phyloP scores from a whole-genome alignment of 2,329 filamentous ascomycete species.

The Bipolaris victoriae region DNA sequence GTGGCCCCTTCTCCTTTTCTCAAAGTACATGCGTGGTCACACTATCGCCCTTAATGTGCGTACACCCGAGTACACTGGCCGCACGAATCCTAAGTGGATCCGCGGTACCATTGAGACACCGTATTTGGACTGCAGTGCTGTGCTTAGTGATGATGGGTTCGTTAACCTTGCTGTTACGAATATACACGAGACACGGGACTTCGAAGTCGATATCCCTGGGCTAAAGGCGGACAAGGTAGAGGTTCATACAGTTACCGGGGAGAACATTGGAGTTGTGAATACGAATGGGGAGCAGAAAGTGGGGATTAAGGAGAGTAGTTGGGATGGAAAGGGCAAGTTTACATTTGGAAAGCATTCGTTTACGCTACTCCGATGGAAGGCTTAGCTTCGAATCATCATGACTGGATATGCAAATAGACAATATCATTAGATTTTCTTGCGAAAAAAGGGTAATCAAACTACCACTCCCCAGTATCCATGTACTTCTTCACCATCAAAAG shows the following conservation, averaged over 20 bases:
- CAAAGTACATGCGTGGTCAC: conserved; percentile 74
- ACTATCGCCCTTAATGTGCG: conserved; percentile 71
- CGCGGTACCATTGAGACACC: conserved; percentile 70
- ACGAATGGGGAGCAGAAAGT: conserved; percentile 68
- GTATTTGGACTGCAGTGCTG: conserved; percentile 72
- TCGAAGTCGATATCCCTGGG: conserved; percentile 66
- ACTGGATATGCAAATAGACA: too few relatives aligned
- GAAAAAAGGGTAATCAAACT: not conserved
- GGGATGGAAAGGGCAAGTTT: conserved; percentile 68
- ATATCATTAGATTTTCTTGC: too few relatives aligned
- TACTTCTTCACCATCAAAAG: conserved; percentile 21
- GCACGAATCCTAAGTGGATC: conserved; percentile 70
- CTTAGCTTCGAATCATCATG: not conserved
- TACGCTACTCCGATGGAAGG: conserved; percentile 67
- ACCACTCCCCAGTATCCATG: conserved; percentile 14
- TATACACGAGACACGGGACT: conserved; percentile 64
- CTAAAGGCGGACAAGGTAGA: conserved; percentile 56
- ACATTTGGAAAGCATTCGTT: conserved; percentile 73
- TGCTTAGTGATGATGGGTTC: conserved; percentile 64
- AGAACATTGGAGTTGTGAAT: conserved; percentile 65
- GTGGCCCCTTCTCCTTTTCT: conserved; percentile 75
- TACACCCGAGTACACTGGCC: conserved; percentile 68
- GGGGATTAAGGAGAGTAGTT: conserved; percentile 63
- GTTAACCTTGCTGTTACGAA: conserved; percentile 76
- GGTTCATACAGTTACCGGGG: conserved; percentile 68